Percentiles rank a stretch among this genome's conserved stretches.
These are phyloP conservation scores for Colletotrichum sidae DNA, from an alignment of 2,329 filamentous ascomycete species.

Conservation along the genomic window DNA sequence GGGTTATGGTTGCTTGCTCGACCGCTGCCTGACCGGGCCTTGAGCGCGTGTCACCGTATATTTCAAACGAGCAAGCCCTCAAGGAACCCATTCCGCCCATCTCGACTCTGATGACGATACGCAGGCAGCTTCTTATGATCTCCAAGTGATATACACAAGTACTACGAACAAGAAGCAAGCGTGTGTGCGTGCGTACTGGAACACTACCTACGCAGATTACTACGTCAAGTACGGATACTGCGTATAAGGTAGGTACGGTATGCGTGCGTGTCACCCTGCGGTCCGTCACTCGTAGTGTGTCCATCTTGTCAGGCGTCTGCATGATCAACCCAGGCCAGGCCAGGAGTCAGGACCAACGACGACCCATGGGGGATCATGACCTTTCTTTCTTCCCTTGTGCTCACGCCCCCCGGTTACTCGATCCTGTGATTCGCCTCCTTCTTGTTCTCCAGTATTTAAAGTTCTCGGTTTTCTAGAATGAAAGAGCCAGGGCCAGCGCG, in stretches of 20 bases:
- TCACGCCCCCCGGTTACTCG: not conserved
- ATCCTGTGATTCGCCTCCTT: not conserved
- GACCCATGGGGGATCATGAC: not conserved
- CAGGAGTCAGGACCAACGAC: not conserved
- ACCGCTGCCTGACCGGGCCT: slow-evolving; percentile 32
- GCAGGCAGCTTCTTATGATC: slow-evolving; percentile 1
- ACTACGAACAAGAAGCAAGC: not conserved
- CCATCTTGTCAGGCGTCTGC: slow-evolving; percentile 34
- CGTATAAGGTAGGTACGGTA: too few relatives aligned
- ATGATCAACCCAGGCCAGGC: slow-evolving; percentile 30
- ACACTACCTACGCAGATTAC: too few relatives aligned
- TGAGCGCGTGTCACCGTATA: slow-evolving; percentile 21
- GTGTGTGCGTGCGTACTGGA: not conserved
- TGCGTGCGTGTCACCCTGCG: too few relatives aligned
- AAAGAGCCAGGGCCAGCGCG: slow-evolving; percentile 10
- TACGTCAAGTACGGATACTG: too few relatives aligned
- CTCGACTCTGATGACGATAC: not conserved
- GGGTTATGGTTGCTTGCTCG: not conserved
- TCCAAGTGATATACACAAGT: not conserved
- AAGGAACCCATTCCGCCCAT: not conserved
- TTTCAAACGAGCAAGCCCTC: slow-evolving; percentile 31
- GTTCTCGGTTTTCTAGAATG: slow-evolving; percentile 35
- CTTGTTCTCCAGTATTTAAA: slow-evolving; percentile 30
- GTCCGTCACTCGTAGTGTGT: slow-evolving; percentile 27
- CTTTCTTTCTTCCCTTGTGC: not conserved